phyloP scores from a whole-genome alignment of 176 grass and related monocot species.

The Dendrocalamus sinicus region DNA sequence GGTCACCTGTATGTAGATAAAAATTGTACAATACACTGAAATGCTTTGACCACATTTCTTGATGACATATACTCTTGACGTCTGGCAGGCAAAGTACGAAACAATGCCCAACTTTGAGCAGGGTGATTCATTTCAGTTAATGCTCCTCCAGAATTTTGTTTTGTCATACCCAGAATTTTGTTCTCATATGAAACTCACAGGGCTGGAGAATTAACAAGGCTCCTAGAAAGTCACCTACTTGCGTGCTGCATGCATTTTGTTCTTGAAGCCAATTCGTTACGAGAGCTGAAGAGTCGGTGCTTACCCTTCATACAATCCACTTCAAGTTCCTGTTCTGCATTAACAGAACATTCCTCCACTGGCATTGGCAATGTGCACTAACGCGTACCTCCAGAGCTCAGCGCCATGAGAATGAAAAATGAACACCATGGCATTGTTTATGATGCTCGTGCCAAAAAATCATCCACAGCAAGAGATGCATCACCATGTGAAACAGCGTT shows the following conservation, averaged over 20 bases:
- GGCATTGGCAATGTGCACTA: conserved; percentile 10
- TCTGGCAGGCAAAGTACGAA: conserved; percentile 1
- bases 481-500: conserved; percentile 95
- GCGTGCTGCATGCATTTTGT: conserved; percentile 13
- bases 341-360: conserved; percentile 29
- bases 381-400: conserved; percentile 22
- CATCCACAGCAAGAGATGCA: conserved; percentile 75
- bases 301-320: conserved; percentile 16
- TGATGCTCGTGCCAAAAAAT: conserved; percentile 74
- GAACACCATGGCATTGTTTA: conserved; percentile 37
- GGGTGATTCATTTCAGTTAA: neutral
- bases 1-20: conserved; percentile 20
- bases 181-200: neutral
- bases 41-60: neutral
- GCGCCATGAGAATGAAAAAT: neutral
- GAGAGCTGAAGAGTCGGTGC: neutral
- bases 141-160: conserved; percentile 3
- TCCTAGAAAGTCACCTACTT: neutral
- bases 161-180: conserved; percentile 1
- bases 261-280: conserved; percentile 2
- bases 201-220: neutral
- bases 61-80: conserved; percentile 10
- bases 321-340: conserved; percentile 22
- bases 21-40: conserved; percentile 32
- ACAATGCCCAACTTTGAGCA: conserved; percentile 17